These are phyloP conservation scores for Tanozyma kutaoensis DNA, from an alignment of 805 yeast genomes.

Conservation along the genomic window DNA sequence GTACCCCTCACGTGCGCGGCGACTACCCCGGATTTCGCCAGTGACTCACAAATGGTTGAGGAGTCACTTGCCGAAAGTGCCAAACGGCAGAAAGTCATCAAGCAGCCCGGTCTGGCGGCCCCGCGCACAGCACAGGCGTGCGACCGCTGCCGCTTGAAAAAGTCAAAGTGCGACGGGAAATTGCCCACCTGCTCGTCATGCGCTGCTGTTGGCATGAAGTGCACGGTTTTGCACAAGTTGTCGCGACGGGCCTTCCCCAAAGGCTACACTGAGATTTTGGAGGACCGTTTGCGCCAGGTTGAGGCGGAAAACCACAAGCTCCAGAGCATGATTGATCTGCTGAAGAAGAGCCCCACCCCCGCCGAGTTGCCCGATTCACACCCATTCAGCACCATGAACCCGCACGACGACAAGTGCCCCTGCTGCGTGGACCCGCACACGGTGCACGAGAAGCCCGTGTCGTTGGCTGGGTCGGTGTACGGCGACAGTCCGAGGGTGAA, in stretches of 20 bases:
- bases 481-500: too few relatives aligned
- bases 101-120: slow-evolving; percentile 51
- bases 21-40: too few relatives aligned
- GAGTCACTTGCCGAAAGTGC: too few relatives aligned
- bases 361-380: too few relatives aligned
- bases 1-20: too few relatives aligned
- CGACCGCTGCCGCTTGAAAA: slow-evolving; percentile 76
- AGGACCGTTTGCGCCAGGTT: slow-evolving; percentile 75
- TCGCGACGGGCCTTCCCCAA: slow-evolving; percentile 80
- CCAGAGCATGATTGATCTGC: slow-evolving; percentile 45
- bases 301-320: slow-evolving; percentile 70
- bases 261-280: slow-evolving; percentile 85
- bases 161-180: slow-evolving; percentile 67
- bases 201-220: slow-evolving; percentile 72
- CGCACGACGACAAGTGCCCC: slow-evolving; percentile 29
- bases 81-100: slow-evolving; percentile 26
- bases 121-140: slow-evolving; percentile 84
- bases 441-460: slow-evolving; percentile 50
- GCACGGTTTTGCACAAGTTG: slow-evolving; percentile 79
- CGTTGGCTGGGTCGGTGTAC: slow-evolving; percentile 33
- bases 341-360: too few relatives aligned
- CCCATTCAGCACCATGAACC: too few relatives aligned
- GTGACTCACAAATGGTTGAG: too few relatives aligned
- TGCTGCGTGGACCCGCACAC: slow-evolving; percentile 41
- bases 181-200: slow-evolving; percentile 67